Percentiles rank a stretch among this genome's conserved stretches.
These are phyloP conservation scores for Cicer bijugum DNA, from an alignment of 306 rosid species.

Conservation along the genomic window DNA sequence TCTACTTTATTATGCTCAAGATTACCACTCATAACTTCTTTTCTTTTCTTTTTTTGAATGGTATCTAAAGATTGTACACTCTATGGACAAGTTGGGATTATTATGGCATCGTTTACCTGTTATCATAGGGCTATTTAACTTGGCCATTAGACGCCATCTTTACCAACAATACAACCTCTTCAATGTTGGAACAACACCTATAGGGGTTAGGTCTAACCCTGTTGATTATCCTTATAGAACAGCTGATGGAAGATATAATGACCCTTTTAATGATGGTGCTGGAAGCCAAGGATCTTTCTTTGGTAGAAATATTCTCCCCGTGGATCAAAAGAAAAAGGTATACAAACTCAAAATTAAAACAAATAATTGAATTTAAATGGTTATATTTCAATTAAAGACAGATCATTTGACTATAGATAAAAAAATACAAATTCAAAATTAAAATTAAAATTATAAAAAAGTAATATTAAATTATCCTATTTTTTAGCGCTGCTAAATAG, in stretches of 20 bases:
- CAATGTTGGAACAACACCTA: conserved; percentile 58
- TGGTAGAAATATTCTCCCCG: conserved; percentile 64
- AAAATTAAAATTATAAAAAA: too few species aligned
- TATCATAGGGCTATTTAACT: conserved; percentile 46
- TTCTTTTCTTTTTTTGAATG: not conserved
- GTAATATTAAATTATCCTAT: too few species aligned
- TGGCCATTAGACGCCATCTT: conserved; percentile 52
- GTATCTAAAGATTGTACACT: conserved; percentile 57
- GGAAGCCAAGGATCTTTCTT: conserved; percentile 62
- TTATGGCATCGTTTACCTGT: conserved; percentile 65
- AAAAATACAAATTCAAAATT: too few species aligned
- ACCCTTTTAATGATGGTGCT: conserved; percentile 60
- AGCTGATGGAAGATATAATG: conserved; percentile 56
- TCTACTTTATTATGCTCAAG: not conserved
- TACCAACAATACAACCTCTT: conserved; percentile 61
- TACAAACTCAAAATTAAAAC: too few species aligned
- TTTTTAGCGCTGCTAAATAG: too few species aligned
- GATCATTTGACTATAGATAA: too few species aligned
- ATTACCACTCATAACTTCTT: not conserved
- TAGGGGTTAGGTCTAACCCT: conserved; percentile 54
- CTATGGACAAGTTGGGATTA: conserved; percentile 52
- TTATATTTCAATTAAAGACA: too few species aligned
- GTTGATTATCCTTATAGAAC: conserved; percentile 58
- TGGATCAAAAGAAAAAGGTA: conserved; percentile 55
- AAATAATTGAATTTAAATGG: too few species aligned